Base-by-base conservation (phyloP, 768 basidiomycete species). In the Amanita pallidorosea region DNA sequence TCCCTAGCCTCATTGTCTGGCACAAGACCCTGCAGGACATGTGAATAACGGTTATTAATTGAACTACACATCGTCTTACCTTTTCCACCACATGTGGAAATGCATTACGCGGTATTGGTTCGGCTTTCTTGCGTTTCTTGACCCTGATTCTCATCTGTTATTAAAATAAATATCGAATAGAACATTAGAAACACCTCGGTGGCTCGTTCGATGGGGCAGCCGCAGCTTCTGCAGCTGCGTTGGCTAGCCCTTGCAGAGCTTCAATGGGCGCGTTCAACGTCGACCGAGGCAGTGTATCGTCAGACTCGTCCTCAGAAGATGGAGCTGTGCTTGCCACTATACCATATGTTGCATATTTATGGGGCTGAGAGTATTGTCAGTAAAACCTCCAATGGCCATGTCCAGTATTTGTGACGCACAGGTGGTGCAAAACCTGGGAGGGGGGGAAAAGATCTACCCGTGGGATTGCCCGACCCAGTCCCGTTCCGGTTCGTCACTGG, bases 161-260 rank as follows among this genome's bases (percentile, higher is more conserved):
- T 17, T 20, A 47, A 20, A 23, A 41, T 54, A 38, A 23, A 33
- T 5, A 33, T 43, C n/a, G 36, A 20, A 45, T 51, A 36, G 46
- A 49, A 36, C 53, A 47, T 25, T 45, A 47, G n/a, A 59, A 60
- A 45, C 63, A 83, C 86, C 81, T 78, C 18, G 83, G 76, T 13
- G 81, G 63, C 40, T 79, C 72, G 9, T 76, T 61, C 36, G 87
- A 86, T 7, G 88, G 80, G 3, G 77, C 87, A 9, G 88, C 85
- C 1, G 90, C 88, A 6, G 93, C 89, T 65, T 95, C 93, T 23
- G 90, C 93, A 5, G 94, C 94, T 1, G 93, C 94, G 62, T 96
- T 93, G 25, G 94, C 94, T 47, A 96, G 72, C 2, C 91, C 90
- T 63, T 96, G 91, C 33, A 97, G 71, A 11, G 94, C 94, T 61